A percentile compares a stretch with the other conserved stretches of the same genome.
These are phyloP conservation scores for Amaranthus palmeri DNA, from an alignment of 148 eudicot genomes.

Conservation along the genomic window DNA sequence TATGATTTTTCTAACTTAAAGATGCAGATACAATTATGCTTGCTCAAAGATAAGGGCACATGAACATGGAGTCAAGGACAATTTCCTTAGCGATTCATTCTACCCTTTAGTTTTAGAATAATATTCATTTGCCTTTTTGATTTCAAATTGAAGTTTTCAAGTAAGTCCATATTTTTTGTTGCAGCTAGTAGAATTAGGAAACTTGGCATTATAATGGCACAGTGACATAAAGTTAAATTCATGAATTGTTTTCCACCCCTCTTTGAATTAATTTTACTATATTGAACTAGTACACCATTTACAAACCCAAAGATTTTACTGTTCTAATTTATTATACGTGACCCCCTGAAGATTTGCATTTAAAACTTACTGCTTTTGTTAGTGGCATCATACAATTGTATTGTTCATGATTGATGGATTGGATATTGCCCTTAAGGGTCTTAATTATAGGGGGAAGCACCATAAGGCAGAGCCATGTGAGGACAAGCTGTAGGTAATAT, in stretches of 20 bases:
- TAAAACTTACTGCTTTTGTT: background rate
- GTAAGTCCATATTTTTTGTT: background rate
- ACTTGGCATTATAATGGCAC: background rate
- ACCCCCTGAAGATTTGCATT: slow-evolving; percentile 7
- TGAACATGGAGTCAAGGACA: too few relatives aligned
- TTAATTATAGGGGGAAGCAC: background rate
- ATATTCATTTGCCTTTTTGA: background rate
- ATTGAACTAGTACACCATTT: background rate
- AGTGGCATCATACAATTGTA: slow-evolving; percentile 2
- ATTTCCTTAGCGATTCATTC: too few relatives aligned
- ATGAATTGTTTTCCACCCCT: background rate
- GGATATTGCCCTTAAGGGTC: background rate
- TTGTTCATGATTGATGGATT: background rate
- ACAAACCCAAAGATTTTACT: slow-evolving; percentile 13
- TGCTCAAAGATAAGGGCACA: too few relatives aligned
- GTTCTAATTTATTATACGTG: slow-evolving; percentile 6
- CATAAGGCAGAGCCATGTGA: background rate
- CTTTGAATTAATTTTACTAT: background rate
- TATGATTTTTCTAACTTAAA: too few relatives aligned
- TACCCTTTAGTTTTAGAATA: too few relatives aligned
- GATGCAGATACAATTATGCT: too few relatives aligned
- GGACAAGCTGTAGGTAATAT: background rate
- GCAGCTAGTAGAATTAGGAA: background rate
- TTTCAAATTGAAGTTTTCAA: background rate
- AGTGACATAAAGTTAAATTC: background rate